Percentiles rank a stretch among this genome's conserved stretches.
phyloP scores from a whole-genome alignment of 73 alveolate species.

The Stentor coeruleus region DNA sequence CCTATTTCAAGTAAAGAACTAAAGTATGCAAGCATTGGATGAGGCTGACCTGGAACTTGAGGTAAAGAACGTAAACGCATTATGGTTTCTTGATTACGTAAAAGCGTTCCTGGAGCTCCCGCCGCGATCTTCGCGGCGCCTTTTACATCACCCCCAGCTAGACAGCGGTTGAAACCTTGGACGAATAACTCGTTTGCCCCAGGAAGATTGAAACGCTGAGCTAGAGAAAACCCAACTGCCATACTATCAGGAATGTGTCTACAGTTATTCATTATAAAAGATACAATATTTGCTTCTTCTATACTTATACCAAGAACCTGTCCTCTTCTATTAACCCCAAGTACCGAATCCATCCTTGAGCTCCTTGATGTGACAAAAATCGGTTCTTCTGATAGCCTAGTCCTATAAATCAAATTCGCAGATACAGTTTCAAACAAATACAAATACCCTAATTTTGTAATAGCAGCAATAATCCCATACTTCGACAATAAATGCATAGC shows the following conservation, averaged over 20 bases:
- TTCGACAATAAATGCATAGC: conserved; percentile 80
- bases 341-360: conserved; percentile 73
- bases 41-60: conserved; percentile 82
- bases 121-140: conserved; percentile 97
- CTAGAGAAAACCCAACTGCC: conserved; percentile 90
- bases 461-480: conserved; percentile 87
- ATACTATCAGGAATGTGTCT: conserved; percentile 84
- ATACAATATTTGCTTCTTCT: conserved; percentile 74
- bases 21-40: conserved; percentile 93
- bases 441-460: conserved; percentile 87
- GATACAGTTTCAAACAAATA: conserved; percentile 84
- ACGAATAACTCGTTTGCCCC: conserved; percentile 95
- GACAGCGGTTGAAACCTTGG: conserved; percentile 83
- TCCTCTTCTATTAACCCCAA: conserved; percentile 90
- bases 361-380: conserved; percentile 81
- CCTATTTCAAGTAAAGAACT: conserved; percentile 85
- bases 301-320: conserved; percentile 80
- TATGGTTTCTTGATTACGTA: conserved; percentile 90
- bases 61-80: conserved; percentile 77
- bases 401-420: conserved; percentile 80
- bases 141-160: conserved; percentile 86
- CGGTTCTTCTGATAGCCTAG: conserved; percentile 82
- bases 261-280: conserved; percentile 81
- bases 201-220: conserved; percentile 86
- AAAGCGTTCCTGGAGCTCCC: conserved; percentile 95